Conservation (phyloP, 2,329 filamentous ascomycete genomes). For the Lasiodiplodia theobromae region DNA sequence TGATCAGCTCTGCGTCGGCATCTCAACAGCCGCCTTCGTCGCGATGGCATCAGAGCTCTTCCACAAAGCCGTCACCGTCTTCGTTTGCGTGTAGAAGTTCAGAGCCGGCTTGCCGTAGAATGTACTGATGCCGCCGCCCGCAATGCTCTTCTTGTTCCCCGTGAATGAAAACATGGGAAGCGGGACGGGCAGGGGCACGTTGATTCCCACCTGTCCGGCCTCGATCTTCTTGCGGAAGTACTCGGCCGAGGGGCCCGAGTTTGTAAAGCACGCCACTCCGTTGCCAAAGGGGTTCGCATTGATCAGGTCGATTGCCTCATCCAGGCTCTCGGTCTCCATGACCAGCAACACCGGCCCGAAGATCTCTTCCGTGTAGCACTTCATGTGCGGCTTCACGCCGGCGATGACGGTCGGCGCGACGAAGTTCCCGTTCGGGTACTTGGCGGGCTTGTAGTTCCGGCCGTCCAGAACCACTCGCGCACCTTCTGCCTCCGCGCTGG, state of each 20-base stretch:
- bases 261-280: slow-evolving; percentile 84
- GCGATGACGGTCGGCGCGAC: slow-evolving; percentile 82
- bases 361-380: slow-evolving; percentile 85
- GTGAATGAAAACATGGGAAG: slow-evolving; percentile 71
- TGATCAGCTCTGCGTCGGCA: slow-evolving; percentile 70
- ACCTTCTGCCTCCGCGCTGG: slow-evolving; percentile 79
- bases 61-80: slow-evolving; percentile 97
- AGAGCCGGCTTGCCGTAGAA: slow-evolving; percentile 95
- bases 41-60: slow-evolving; percentile 81
- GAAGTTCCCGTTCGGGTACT: slow-evolving; percentile 86
- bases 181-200: slow-evolving; percentile 55
- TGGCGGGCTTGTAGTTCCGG: slow-evolving; percentile 73
- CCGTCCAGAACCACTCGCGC: slow-evolving; percentile 85
- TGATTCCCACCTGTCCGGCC: slow-evolving; percentile 85
- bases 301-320: slow-evolving; percentile 81
- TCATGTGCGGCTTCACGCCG: slow-evolving; percentile 81
- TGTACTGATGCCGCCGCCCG: slow-evolving; percentile 88
- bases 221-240: slow-evolving; percentile 82
- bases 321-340: slow-evolving; percentile 78
- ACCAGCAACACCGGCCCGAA: slow-evolving; percentile 86
- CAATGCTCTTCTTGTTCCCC: slow-evolving; percentile 85
- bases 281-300: slow-evolving; percentile 89
- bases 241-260: slow-evolving; percentile 77
- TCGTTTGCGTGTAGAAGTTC: slow-evolving; percentile 95
- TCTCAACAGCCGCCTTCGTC: slow-evolving; percentile 84